A percentile compares a stretch with the other conserved stretches of the same genome.
These are phyloP conservation scores for Leccinum pallidistipes DNA, from an alignment of 1,284 basidiomycete species.

Conservation along the genomic window DNA sequence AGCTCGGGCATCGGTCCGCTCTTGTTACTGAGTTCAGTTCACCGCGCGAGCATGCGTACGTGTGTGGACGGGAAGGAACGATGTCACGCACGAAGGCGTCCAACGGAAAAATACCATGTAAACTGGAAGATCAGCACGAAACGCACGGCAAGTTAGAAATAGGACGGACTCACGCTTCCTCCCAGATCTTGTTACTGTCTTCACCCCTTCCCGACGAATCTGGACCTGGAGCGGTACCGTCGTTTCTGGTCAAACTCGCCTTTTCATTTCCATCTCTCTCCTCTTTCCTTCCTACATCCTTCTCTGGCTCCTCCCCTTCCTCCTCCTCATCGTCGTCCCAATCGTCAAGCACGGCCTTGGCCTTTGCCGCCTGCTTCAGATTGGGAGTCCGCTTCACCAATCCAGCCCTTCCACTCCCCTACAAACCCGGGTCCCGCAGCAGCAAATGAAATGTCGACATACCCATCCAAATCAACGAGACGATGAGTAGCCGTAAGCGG, in stretches of 20 bases:
- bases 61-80: background rate
- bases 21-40: conserved; percentile 37
- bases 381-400: conserved; percentile 4
- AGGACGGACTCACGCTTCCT: conserved; percentile 43
- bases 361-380: conserved; percentile 4
- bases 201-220: conserved; percentile 12
- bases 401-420: conserved; percentile 9
- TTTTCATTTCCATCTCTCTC: background rate
- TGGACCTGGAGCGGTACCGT: background rate
- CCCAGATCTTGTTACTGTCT: conserved; percentile 42
- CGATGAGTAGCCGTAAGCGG: conserved; percentile 14
- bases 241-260: background rate
- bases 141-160: background rate
- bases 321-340: conserved; percentile 41
- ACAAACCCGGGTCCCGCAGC: background rate
- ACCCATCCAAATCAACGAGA: background rate
- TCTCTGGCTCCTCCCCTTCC: conserved; percentile 1
- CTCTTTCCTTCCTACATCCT: background rate
- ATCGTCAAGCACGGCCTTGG: conserved; percentile 38
- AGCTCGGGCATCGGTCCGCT: conserved; percentile 49
- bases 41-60: background rate
- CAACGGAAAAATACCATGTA: background rate
- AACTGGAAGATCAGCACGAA: conserved; percentile 17
- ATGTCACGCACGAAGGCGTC: background rate
- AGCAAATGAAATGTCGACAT: background rate